A percentile compares a stretch with the other conserved stretches of the same genome.
Evolutionary conservation across 2,329 filamentous ascomycete species (phyloP).

Genomic region (Pyrenophora tritici-repentis): DNA sequence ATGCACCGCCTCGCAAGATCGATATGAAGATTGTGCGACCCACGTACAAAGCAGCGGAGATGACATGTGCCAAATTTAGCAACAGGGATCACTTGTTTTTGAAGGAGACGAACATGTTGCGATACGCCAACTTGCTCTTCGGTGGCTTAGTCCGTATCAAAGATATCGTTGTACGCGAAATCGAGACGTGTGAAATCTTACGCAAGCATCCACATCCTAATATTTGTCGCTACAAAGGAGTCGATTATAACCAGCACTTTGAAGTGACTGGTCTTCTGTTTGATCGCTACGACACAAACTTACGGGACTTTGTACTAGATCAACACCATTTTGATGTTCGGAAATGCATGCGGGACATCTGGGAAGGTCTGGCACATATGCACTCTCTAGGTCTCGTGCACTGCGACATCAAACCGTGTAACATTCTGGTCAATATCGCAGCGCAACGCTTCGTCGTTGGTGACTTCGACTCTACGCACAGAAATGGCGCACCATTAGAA

Average conservation of each 20-base stretch:
- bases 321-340: not conserved
- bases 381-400: conserved; percentile 8
- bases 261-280: not conserved
- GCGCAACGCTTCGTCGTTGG: not conserved
- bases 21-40: not conserved
- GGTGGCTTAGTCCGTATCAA: not conserved
- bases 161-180: not conserved
- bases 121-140: not conserved
- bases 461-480: not conserved
- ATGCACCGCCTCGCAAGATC: not conserved
- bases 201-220: not conserved
- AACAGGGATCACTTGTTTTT: not conserved
- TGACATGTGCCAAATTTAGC: not conserved
- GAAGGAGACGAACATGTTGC: not conserved
- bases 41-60: not conserved
- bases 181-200: not conserved
- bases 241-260: not conserved
- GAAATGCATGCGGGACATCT: not conserved
- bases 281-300: not conserved
- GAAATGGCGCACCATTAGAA: not conserved
- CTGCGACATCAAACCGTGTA: conserved; percentile 8
- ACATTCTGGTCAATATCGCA: conserved; percentile 10
- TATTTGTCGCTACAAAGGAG: not conserved
- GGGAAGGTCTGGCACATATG: conserved; percentile 3
- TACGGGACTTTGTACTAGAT: not conserved